Percentiles rank a stretch among this genome's conserved stretches.
Evolutionary conservation across 176 grass and related monocot species (phyloP).

Genomic region (sorghum (Sorghum bicolor)): DNA sequence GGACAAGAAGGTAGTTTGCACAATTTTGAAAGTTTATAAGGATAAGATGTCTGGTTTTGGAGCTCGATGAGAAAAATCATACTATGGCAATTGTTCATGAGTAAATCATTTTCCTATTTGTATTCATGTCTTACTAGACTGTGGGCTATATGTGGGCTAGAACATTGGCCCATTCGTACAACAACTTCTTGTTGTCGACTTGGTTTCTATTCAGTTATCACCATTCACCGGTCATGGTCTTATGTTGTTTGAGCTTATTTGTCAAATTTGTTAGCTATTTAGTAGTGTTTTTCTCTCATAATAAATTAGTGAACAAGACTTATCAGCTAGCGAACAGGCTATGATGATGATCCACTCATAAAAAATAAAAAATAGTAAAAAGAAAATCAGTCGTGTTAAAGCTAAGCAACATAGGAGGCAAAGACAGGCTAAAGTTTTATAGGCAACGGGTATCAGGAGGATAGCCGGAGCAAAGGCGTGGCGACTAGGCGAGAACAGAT

Average conservation of each 20-base stretch:
- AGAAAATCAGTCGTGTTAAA: no score
- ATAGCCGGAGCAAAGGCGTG: neutral
- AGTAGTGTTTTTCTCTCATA: no score
- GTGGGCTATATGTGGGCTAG: neutral
- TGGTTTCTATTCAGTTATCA: neutral
- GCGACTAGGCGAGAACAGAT: neutral
- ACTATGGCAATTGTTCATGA: neutral
- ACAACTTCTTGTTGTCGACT: neutral
- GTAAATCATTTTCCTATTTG: no score
- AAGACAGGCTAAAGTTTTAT: neutral
- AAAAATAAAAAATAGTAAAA: no score
- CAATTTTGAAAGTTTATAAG: neutral
- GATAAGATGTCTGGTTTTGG: neutral
- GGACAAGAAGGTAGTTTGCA: neutral
- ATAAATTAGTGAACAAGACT: no score
- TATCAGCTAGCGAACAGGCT: no score
- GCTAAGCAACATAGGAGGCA: neutral
- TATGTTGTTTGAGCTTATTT: no score
- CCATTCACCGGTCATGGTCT: neutral
- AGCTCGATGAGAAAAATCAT: neutral
- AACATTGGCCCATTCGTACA: neutral
- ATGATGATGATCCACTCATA: no score
- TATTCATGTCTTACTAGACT: neutral
- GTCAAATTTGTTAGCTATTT: no score
- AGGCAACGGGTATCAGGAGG: neutral